These are phyloP conservation scores for Monosporascus sp. DNA, from an alignment of 2,329 filamentous ascomycete genomes.

Conservation along the genomic window DNA sequence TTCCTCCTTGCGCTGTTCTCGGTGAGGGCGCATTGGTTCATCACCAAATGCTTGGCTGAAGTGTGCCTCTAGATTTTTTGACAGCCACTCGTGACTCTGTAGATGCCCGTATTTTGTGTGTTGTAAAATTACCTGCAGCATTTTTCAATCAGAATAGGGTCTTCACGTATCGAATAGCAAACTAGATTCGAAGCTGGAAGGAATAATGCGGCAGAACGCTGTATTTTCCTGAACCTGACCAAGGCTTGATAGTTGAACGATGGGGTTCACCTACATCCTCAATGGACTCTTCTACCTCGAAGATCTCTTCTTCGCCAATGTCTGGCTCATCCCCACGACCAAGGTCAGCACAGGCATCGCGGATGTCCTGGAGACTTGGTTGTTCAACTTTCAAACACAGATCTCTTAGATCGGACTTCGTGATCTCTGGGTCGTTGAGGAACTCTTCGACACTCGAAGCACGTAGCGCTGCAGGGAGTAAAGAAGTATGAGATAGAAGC, in stretches of 20 bases:
- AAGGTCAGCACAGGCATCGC: constrained; percentile 46
- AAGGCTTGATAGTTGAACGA: no score
- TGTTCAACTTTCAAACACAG: constrained; percentile 42
- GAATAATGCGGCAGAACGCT: background rate
- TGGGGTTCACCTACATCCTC: constrained; percentile 11
- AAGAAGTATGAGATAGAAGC: constrained; percentile 37
- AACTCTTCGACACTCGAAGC: constrained; percentile 41
- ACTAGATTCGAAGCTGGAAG: background rate
- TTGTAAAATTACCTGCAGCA: constrained; percentile 9
- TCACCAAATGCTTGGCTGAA: constrained; percentile 24
- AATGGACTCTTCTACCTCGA: constrained; percentile 18
- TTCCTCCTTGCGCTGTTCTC: constrained; percentile 15
- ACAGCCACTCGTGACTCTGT: constrained; percentile 16
- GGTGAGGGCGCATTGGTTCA: background rate
- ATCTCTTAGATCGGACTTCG: constrained; percentile 38
- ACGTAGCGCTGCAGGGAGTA: constrained; percentile 39
- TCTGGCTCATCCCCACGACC: constrained; percentile 29
- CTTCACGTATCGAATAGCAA: no score
- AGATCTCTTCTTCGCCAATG: constrained; percentile 28
- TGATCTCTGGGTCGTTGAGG: constrained; percentile 35
- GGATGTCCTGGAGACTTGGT: constrained; percentile 42
- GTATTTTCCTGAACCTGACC: background rate
- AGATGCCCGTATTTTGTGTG: constrained; percentile 17
- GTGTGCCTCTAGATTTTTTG: constrained; percentile 27
- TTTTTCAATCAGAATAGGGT: background rate